Evolutionary conservation across 768 basidiomycete species (phyloP), one percentile per base, ranked within the genome.

Genomic region (Auricularia sp.): DNA sequence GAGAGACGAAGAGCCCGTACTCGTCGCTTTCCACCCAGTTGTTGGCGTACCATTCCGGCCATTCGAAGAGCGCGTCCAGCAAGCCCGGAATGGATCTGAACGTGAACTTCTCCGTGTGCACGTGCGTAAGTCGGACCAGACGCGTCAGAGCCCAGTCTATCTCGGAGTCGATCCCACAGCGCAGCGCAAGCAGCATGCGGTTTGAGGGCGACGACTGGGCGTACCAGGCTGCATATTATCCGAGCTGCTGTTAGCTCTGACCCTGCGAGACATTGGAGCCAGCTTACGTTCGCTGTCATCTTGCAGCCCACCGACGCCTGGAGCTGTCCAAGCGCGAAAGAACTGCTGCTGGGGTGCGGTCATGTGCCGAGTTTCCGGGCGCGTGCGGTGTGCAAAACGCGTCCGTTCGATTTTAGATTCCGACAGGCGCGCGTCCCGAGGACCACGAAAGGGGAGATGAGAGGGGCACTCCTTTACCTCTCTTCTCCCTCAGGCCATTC

Each of bases 71-170:
- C 4, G 87, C 88, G 69, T 93, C 89, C 33, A 90, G 84, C 51
- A 95, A 79, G 8, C 92, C 92, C 0, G 91, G 88, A 62, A 91
- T 85, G 39, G 79, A 78, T 45, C 79, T 81, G 65, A 98, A 81
- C 64, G 83, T 72, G 74, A 96, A 92, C 62, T 85, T 79, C 62
- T 94, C 92, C 69, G 90, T 89, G 69, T 82, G 82, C n/a, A n/a
- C 18, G 18, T 54, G n/a, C 34, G 56, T 34, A 8, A 59, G 56
- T 21, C 90, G 84, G 67, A 89, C 86, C 10, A 98, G 82, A 61
- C 90, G 86, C 69, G 93, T 89, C 45, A 99, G 82, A 21, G 94
- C 91, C 90, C 93, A 98, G 64, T 85, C 85, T 64, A 94, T 81
- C 71, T 98, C 96, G 7, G 83, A 75, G 63, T 86, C 81, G 59